phyloP scores from a whole-genome alignment of 768 basidiomycete genomes.

The Tylopilus rubrobrunneus region DNA sequence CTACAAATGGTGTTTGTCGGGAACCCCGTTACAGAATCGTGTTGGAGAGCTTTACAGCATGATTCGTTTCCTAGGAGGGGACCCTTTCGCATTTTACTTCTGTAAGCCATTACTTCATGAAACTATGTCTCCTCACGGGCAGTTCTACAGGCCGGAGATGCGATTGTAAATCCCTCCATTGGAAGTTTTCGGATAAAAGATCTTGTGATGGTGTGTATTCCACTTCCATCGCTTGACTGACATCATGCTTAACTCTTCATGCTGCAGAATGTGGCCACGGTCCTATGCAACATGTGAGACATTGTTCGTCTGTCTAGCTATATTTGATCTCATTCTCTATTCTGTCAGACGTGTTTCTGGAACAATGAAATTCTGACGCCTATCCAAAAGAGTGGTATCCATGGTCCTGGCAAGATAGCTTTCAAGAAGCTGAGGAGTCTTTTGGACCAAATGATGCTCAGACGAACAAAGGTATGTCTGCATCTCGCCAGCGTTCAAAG shows the following conservation, averaged over 20 bases:
- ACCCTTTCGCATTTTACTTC: constrained; percentile 90
- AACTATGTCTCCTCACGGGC: neutral
- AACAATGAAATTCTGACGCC: constrained; percentile 95
- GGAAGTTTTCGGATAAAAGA: constrained; percentile 83
- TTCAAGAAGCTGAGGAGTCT: constrained; percentile 92
- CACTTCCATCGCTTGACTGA: neutral
- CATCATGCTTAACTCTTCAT: neutral
- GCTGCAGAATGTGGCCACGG: constrained; percentile 75
- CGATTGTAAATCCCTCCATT: constrained; percentile 92
- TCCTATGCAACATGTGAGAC: constrained; percentile 74
- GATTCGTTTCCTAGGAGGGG: constrained; percentile 87
- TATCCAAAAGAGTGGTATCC: constrained; percentile 88
- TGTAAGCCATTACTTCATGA: constrained; percentile 45
- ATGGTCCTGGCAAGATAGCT: constrained; percentile 70
- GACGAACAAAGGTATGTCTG: constrained; percentile 68
- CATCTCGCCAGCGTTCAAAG: neutral
- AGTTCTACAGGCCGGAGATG: constrained; percentile 70
- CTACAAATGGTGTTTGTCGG: constrained; percentile 93
- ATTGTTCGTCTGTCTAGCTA: neutral
- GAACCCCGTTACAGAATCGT: constrained; percentile 94
- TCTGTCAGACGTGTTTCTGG: constrained; percentile 83
- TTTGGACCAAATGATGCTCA: constrained; percentile 93
- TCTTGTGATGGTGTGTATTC: constrained; percentile 69
- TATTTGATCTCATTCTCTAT: constrained; percentile 5
- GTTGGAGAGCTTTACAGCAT: constrained; percentile 99